Evolutionary conservation across 225 moss, liverwort and hornwort genomes (phyloP), one percentile per base, ranked within the genome.

Genomic region (Climacium dendroides): DNA sequence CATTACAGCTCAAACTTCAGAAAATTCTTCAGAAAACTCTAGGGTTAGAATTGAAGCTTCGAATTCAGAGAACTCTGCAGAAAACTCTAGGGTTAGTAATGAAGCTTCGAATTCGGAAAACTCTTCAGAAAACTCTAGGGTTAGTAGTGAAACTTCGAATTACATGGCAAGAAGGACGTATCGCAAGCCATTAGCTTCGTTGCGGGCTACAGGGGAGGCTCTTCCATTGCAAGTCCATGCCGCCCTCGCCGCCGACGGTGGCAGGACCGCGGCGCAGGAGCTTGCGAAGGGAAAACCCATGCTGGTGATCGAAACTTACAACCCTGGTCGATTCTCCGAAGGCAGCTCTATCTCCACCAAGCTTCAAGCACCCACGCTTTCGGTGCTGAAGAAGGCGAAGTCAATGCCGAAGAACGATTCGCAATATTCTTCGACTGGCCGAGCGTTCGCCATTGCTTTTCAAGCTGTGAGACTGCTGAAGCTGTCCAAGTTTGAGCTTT

Each of bases 201-300:
- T 98, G 89, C 91, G 94, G 74, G 73, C 95, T n/a, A 94, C 91
- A 11, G 97, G 96, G 41, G 95, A 98, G 85, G 95, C 95, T 32
- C 92, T 92, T 74, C 91, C 96, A 48, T 76, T 91, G 89, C 95
- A 96, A 83, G 97, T 92, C 5, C 85, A 91, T 65, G 91, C 91
- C 63, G 97, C 96, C 7, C 91, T 98, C 90, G 96, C 93, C 12
- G 96, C 96, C 13, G 97, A 98, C 90, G 97, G 97, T 34, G 97
- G 97, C 67, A 85, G 90, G 65, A 96, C 95, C 18, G 96, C 96
- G 35, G 92, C 94, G 23, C 95, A 98, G 85, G 97, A 96, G 89
- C 94, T 98, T 64, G 90, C 93, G 16, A 94, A 92, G 81, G 96
- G 96, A 39, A 94, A 93, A 89, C 37, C 91, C 30, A 82, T 95